phyloP scores from a whole-genome alignment of 495 filamentous ascomycete species.

The Beverwykella pulmonaria region DNA sequence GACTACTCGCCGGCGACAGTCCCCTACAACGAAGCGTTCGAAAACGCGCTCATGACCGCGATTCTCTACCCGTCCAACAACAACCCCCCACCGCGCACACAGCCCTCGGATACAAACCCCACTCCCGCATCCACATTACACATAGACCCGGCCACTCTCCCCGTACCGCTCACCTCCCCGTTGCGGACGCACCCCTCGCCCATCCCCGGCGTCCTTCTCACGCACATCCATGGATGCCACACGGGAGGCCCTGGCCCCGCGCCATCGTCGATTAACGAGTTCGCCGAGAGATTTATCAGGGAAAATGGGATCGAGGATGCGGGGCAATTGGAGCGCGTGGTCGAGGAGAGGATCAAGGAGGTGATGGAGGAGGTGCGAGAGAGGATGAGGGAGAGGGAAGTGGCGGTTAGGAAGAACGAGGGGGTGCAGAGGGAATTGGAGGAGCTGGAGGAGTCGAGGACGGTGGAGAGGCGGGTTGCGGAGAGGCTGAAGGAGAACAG shows the following conservation, averaged over 20 bases:
- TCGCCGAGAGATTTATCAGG: slow-evolving; percentile 42
- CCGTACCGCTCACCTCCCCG: slow-evolving; percentile 43
- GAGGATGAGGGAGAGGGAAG: slow-evolving; percentile 43
- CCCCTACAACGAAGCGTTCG: slow-evolving; percentile 44
- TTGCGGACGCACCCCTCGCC: slow-evolving; percentile 42
- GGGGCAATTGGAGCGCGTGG: slow-evolving; percentile 41
- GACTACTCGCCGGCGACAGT: slow-evolving; percentile 29
- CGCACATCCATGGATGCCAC: slow-evolving; percentile 44
- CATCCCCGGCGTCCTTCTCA: slow-evolving; percentile 44
- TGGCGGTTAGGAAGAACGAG: slow-evolving; percentile 36
- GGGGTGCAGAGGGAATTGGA: slow-evolving; percentile 23
- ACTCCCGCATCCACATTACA: neutral
- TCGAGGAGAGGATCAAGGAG: slow-evolving; percentile 42
- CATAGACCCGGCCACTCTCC: slow-evolving; percentile 37
- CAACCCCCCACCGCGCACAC: slow-evolving; percentile 11
- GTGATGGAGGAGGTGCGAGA: slow-evolving; percentile 41
- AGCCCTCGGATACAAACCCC: slow-evolving; percentile 25
- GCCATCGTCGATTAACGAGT: slow-evolving; percentile 32
- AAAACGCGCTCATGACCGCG: slow-evolving; percentile 43
- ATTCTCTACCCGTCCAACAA: slow-evolving; percentile 35
- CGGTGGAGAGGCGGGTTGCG: slow-evolving; percentile 26
- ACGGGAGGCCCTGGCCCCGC: slow-evolving; percentile 46
- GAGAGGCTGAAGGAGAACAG: slow-evolving; percentile 27
- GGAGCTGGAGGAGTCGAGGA: slow-evolving; percentile 32
- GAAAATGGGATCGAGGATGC: slow-evolving; percentile 42